phyloP scores from a whole-genome alignment of 768 basidiomycete species.

The Nidularia pulvinata region DNA sequence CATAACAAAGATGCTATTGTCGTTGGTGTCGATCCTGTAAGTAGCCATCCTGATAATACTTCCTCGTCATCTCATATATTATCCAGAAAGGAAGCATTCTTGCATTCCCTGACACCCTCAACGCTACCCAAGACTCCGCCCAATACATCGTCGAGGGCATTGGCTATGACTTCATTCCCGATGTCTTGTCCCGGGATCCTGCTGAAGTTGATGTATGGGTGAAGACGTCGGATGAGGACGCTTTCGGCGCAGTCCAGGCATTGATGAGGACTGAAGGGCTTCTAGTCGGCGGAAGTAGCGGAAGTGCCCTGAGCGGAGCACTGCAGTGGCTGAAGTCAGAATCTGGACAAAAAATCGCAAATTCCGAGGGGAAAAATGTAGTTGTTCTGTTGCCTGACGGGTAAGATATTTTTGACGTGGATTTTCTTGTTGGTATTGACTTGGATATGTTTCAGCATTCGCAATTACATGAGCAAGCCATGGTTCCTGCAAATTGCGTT shows the following conservation, averaged over 20 bases:
- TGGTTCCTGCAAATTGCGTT: conserved; percentile 84
- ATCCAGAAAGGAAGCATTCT: conserved; percentile 87
- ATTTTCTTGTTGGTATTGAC: conserved; percentile 4
- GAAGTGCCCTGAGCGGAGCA: conserved; percentile 80
- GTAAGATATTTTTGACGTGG: conserved; percentile 39
- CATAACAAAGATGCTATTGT: conserved; percentile 76
- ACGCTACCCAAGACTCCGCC: conserved; percentile 44
- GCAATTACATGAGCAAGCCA: conserved; percentile 93
- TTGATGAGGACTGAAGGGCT: conserved; percentile 88
- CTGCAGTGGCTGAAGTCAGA: conserved; percentile 75
- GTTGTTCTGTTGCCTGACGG: conserved; percentile 91
- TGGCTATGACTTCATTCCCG: conserved; percentile 92
- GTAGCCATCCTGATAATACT: conserved; percentile 15
- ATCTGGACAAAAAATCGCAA: conserved; percentile 61
- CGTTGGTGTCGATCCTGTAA: conserved; percentile 90
- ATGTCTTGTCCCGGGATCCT: conserved; percentile 72
- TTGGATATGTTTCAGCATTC: conserved; percentile 47
- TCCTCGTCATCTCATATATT: conserved; percentile 4
- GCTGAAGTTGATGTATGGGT: conserved; percentile 75
- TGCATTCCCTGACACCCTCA: conserved; percentile 68
- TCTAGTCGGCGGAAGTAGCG: conserved; percentile 92
- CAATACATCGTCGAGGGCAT: conserved; percentile 94
- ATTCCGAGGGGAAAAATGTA: conserved; percentile 79
- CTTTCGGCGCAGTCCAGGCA: conserved; percentile 72
- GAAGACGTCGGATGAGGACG: conserved; percentile 81